Evolutionary conservation across 2,329 filamentous ascomycete species (phyloP).

Genomic region (Alternaria tenuissima): DNA sequence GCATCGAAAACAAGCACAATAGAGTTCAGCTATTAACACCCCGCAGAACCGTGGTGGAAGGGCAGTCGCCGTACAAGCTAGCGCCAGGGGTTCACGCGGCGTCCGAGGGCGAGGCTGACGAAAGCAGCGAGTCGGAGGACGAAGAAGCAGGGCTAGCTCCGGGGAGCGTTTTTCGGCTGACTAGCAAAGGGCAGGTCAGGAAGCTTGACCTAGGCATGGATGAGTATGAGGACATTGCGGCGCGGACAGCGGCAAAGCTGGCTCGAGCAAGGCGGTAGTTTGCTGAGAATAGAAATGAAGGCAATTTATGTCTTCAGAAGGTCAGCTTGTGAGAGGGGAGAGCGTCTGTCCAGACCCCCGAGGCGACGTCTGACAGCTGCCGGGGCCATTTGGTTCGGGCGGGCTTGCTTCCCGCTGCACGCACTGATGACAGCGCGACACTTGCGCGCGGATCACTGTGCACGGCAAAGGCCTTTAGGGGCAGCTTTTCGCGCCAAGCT

Average conservation of each 20-base stretch:
- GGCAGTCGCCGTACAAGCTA: slow-evolving; percentile 54
- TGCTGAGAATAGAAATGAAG: neutral
- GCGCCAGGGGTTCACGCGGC: slow-evolving; percentile 54
- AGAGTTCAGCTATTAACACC: slow-evolving; percentile 17
- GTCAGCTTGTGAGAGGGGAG: neutral
- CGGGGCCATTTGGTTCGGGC: slow-evolving; percentile 14
- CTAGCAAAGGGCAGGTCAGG: slow-evolving; percentile 43
- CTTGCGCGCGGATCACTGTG: slow-evolving; percentile 30
- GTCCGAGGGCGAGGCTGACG: slow-evolving; percentile 51
- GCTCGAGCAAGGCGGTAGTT: neutral
- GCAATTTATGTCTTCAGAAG: neutral
- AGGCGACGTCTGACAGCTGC: slow-evolving; percentile 24
- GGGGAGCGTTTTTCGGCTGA: slow-evolving; percentile 48
- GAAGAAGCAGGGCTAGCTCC: slow-evolving; percentile 58
- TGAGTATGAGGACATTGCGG: slow-evolving; percentile 50
- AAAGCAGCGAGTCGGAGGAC: slow-evolving; percentile 56
- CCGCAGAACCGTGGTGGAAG: slow-evolving; percentile 72
- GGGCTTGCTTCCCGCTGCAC: slow-evolving; percentile 28
- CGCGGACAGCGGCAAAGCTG: slow-evolving; percentile 35
- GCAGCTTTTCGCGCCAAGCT: slow-evolving; percentile 33
- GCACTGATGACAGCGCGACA: slow-evolving; percentile 25
- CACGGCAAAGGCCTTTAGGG: slow-evolving; percentile 27
- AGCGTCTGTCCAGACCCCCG: neutral
- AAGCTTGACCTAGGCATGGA: slow-evolving; percentile 50
- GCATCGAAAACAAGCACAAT: neutral